Percentiles rank a stretch among this genome's conserved stretches.
These are phyloP conservation scores for Batrachochytrium dendrobatidis DNA, from an alignment of 371 early-diverging fungal genomes.

Conservation along the genomic window DNA sequence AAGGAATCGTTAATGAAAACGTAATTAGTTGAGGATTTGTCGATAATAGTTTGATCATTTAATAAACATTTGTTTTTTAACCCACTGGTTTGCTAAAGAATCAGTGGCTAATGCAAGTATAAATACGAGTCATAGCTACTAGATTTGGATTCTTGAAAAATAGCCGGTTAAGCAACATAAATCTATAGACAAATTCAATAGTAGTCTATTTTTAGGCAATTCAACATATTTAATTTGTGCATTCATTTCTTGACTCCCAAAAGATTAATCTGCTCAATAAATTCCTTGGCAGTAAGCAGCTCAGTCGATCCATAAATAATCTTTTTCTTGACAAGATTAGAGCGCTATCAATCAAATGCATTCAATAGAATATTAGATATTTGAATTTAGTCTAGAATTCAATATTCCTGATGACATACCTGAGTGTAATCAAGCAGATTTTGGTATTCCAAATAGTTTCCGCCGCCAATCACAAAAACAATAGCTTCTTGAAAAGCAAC, in stretches of 20 bases:
- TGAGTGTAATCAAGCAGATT: conserved; percentile 82
- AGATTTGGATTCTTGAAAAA: too few relatives aligned
- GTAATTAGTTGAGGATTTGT: not conserved
- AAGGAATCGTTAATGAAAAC: conserved; percentile 40
- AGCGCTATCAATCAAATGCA: not conserved
- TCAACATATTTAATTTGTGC: too few relatives aligned
- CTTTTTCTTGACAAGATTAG: conserved; percentile 47
- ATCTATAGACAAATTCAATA: too few relatives aligned
- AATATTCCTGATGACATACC: conserved; percentile 17
- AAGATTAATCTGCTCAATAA: conserved; percentile 72
- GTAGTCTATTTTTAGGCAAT: too few relatives aligned
- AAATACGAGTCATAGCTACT: too few relatives aligned
- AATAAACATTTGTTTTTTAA: too few relatives aligned
- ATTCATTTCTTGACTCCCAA: conserved; percentile 38
- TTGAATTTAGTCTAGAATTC: not conserved
- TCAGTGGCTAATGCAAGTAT: too few relatives aligned
- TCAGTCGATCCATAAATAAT: conserved; percentile 97
- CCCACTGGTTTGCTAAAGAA: too few relatives aligned
- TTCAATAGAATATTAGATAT: not conserved
- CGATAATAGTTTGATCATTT: too few relatives aligned
- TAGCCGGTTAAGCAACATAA: too few relatives aligned
- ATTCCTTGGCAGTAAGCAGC: conserved; percentile 75
- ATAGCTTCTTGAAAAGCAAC: conserved; percentile 74
- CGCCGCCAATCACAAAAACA: conserved; percentile 95
- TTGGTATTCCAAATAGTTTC: conserved; percentile 92